Conservation (phyloP, 805 yeast species). For the Pichia sporocuriosa region DNA sequence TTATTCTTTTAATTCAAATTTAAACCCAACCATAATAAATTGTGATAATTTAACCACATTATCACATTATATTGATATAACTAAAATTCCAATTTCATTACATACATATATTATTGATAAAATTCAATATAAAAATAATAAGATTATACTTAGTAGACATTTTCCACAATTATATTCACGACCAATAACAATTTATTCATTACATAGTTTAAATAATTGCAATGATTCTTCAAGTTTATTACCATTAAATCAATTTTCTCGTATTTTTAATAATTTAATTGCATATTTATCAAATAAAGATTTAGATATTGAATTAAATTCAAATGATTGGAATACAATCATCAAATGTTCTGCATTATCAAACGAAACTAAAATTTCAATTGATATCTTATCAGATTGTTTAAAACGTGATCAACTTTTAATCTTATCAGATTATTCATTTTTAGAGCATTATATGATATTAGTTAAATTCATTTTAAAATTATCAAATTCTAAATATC, state of each 20-base stretch:
- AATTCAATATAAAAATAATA: constrained; percentile 51
- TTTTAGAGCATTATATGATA: constrained; percentile 32
- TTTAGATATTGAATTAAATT: constrained; percentile 19
- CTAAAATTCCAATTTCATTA: constrained; percentile 67
- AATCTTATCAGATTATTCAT: constrained; percentile 51
- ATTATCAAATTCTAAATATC: constrained; percentile 25
- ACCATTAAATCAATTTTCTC: constrained; percentile 27
- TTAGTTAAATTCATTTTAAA: constrained; percentile 23
- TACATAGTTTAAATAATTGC: neutral
- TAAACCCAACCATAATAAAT: constrained; percentile 22
- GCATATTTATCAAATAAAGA: constrained; percentile 26
- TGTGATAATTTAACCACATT: constrained; percentile 32
- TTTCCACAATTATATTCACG: constrained; percentile 27
- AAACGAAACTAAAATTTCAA: constrained; percentile 24
- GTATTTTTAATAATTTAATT: constrained; percentile 29
- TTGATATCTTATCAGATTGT: constrained; percentile 42
- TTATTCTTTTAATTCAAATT: constrained; percentile 17
- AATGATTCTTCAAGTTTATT: constrained; percentile 16
- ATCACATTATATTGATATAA: constrained; percentile 59
- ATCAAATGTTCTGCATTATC: constrained; percentile 22
- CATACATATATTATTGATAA: constrained; percentile 52
- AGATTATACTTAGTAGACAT: constrained; percentile 45
- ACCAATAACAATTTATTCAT: constrained; percentile 21
- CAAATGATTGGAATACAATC: constrained; percentile 26
- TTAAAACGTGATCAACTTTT: constrained; percentile 41